phyloP scores from a whole-genome alignment of 345 rosid species.

The Salix koriyanagi region DNA sequence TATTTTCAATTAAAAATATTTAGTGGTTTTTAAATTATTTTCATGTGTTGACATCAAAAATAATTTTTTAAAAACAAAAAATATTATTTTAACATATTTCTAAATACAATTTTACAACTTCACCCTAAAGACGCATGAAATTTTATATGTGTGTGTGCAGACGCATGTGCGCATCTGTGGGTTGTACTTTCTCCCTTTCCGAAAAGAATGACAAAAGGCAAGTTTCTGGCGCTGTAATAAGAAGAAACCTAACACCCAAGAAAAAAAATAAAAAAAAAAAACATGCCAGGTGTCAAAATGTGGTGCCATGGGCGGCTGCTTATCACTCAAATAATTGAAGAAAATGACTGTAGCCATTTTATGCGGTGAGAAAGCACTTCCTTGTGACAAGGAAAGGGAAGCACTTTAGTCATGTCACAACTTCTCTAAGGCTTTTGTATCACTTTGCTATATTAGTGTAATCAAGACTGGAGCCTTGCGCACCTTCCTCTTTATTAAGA shows the following conservation, averaged over 20 bases:
- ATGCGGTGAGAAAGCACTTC: neutral
- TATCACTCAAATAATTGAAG: neutral
- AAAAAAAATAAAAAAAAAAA: neutral
- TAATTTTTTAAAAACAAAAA: too few relatives aligned
- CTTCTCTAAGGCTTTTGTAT: neutral
- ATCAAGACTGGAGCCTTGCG: neutral
- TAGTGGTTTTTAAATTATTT: too few relatives aligned
- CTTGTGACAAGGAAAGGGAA: neutral
- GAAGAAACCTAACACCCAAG: neutral
- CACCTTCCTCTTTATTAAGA: constrained; percentile 10
- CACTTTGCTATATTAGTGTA: neutral
- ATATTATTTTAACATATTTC: too few relatives aligned
- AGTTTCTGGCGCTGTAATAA: neutral
- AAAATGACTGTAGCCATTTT: neutral
- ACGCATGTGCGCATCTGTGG: neutral
- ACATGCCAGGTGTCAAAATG: neutral
- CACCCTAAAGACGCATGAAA: neutral
- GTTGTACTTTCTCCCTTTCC: neutral
- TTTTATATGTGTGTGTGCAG: too few relatives aligned
- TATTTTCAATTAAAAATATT: too few relatives aligned
- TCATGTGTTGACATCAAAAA: too few relatives aligned
- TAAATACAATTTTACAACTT: too few relatives aligned
- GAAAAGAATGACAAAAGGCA: neutral
- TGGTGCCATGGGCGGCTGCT: neutral
- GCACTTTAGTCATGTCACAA: neutral